Conservation (phyloP, 495 filamentous ascomycete species). For the Podospora australis region DNA sequence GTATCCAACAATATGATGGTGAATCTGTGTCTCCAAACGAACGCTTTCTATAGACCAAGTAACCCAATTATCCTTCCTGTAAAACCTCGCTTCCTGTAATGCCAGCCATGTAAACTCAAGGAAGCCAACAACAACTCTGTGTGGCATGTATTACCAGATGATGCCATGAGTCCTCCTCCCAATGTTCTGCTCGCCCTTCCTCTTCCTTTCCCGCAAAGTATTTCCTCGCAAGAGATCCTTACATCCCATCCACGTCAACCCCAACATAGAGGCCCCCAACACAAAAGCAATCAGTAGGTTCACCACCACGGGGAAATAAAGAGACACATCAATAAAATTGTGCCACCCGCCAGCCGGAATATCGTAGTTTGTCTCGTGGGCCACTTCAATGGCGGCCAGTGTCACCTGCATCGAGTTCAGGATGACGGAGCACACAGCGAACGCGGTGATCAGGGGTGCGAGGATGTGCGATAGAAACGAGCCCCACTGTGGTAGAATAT, state of each 20-base stretch:
- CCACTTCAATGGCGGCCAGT: conserved; percentile 15
- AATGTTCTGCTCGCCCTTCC: conserved; percentile 8
- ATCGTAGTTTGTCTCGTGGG: neutral
- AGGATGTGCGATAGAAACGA: conserved; percentile 23
- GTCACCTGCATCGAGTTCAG: conserved; percentile 31
- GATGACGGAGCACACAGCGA: conserved; percentile 26
- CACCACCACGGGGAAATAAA: conserved; percentile 26
- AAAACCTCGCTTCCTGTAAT: no score
- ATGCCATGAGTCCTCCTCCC: conserved; percentile 24
- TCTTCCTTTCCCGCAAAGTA: conserved; percentile 13
- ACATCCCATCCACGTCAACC: conserved; percentile 15
- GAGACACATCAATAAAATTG: conserved; percentile 12
- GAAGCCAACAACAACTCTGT: no score
- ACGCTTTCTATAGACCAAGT: no score
- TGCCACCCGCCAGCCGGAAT: conserved; percentile 8
- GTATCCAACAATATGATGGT: no score
- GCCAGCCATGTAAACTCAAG: no score
- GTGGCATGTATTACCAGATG: conserved; percentile 26
- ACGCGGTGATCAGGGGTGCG: conserved; percentile 27
- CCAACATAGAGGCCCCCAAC: conserved; percentile 1
- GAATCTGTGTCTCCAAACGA: no score
- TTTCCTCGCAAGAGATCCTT: conserved; percentile 16
- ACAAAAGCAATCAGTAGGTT: conserved; percentile 18
- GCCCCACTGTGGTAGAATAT: conserved; percentile 30
- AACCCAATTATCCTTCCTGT: no score